These are phyloP conservation scores for Aspergillus texensis DNA, from an alignment of 2,329 filamentous ascomycete species.

Conservation along the genomic window DNA sequence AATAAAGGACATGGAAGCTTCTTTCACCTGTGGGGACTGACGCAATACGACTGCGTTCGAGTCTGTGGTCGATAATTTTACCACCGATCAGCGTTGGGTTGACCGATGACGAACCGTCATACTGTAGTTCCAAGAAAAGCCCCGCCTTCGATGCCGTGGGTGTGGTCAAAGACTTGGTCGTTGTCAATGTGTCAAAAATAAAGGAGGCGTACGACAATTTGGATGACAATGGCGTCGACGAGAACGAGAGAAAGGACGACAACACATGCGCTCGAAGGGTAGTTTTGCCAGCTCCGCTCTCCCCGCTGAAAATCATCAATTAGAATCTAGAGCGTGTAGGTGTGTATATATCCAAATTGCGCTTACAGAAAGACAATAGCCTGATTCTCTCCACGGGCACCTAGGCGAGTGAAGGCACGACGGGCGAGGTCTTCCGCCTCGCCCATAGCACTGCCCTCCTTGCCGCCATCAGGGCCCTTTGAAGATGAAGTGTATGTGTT, in stretches of 20 bases:
- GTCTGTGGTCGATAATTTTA: slow-evolving; percentile 88
- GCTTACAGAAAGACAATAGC: slow-evolving; percentile 89
- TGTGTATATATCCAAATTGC: neutral
- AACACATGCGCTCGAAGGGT: slow-evolving; percentile 89
- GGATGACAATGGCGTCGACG: slow-evolving; percentile 86
- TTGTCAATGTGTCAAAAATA: slow-evolving; percentile 93
- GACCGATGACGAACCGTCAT: slow-evolving; percentile 82
- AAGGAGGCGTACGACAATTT: slow-evolving; percentile 94
- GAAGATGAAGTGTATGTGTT: slow-evolving; percentile 93
- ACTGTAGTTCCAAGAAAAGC: slow-evolving; percentile 94
- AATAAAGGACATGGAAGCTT: slow-evolving; percentile 95
- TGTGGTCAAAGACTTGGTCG: slow-evolving; percentile 94
- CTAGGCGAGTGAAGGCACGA: slow-evolving; percentile 81
- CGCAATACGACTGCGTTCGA: slow-evolving; percentile 89
- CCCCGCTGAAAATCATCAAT: slow-evolving; percentile 66
- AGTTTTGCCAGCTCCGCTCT: slow-evolving; percentile 95
- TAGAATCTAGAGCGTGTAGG: neutral
- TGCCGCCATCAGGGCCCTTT: slow-evolving; percentile 85
- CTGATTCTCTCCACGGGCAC: slow-evolving; percentile 89
- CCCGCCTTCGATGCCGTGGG: slow-evolving; percentile 95
- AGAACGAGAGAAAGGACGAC: slow-evolving; percentile 82
- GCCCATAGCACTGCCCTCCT: slow-evolving; percentile 88
- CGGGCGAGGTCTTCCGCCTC: slow-evolving; percentile 91
- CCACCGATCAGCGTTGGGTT: slow-evolving; percentile 89
- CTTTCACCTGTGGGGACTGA: slow-evolving; percentile 93